Evolutionary conservation across 345 rosid species (phyloP), one percentile per base, ranked within the genome.

Genomic region (Acer saccharum): DNA sequence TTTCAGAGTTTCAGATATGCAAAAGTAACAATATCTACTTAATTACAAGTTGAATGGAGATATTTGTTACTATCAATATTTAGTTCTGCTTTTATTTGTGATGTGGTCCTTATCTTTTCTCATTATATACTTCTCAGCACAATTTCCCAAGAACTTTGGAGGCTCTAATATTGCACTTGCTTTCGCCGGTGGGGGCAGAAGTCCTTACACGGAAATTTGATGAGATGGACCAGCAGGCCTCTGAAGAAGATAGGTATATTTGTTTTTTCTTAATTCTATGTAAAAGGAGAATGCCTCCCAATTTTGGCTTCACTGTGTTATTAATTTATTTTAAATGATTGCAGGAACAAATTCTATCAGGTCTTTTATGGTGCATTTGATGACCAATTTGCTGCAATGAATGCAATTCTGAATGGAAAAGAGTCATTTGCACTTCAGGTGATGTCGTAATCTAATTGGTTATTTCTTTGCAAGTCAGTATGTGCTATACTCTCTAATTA

Each of bases 141-240:
- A 81, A 89, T 77, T 96, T 96, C 80, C 98, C 97, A 29, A 91
- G 97, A 85, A 96, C 95, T 73, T 84, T 90, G 86, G 97, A 96
- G 87, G 96, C 91, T 55, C 82, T 95, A 73, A 76, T 91, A 81
- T 83, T 92, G 68, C 96, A 95, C 89, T 85, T 91, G 88, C 97
- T 89, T 85, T 90, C 93, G 55, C 97, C 98, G 35, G 81, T 86
- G 69, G 93, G 94, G 68, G 97, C 94, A 16, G 98, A 95, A 85
- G 90, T 90, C 79, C 91, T 93, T 65, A 88, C 97, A 9, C 84
- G 84, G 77, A 95, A 92, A 78, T 93, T 93, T 83, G 97, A 95
- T 65, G 93, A 90, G 81, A 88, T 92, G 20, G 97, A 92, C 79
- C 90, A 84, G 71, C 81, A 82, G 79, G 80, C 70, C 76, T 73